Percentiles rank a stretch among this genome's conserved stretches.
Conservation (phyloP, 306 rosid genomes). For the Fragaria vesca region DNA sequence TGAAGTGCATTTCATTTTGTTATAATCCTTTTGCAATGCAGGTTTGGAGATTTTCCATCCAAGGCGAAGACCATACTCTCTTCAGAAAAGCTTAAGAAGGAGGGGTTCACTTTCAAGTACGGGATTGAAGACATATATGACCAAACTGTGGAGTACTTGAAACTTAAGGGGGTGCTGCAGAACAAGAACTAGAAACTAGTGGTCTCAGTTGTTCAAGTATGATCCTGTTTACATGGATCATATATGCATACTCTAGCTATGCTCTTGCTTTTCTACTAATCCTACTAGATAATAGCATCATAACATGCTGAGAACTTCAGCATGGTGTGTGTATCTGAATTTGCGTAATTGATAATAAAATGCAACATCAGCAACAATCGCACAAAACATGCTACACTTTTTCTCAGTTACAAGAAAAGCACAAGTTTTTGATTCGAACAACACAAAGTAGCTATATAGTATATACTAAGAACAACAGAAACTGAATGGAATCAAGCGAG, state of each 20-base stretch:
- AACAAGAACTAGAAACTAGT: conserved; percentile 24
- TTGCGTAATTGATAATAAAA: neutral
- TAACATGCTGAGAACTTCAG: neutral
- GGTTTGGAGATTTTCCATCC: conserved; percentile 59
- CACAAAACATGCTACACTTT: neutral
- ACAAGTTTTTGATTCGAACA: neutral
- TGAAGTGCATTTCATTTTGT: neutral
- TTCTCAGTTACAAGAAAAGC: neutral
- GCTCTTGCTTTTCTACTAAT: conserved; percentile 7
- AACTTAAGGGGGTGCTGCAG: conserved; percentile 53
- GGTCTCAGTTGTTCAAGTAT: neutral
- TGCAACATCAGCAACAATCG: neutral
- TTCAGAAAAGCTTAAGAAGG: conserved; percentile 69
- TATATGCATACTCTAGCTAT: neutral
- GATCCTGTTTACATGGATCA: conserved; percentile 8
- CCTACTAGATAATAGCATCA: neutral
- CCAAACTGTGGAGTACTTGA: conserved; percentile 63
- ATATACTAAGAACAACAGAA: neutral
- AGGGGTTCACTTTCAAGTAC: conserved; percentile 68
- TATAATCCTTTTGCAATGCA: conserved; percentile 31
- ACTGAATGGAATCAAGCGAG: neutral
- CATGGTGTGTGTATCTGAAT: neutral
- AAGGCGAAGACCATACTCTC: conserved; percentile 57
- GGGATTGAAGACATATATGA: conserved; percentile 62
- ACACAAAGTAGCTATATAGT: neutral